Base-by-base conservation (phyloP, 768 basidiomycete species). In the Lactifluus piperatus region DNA sequence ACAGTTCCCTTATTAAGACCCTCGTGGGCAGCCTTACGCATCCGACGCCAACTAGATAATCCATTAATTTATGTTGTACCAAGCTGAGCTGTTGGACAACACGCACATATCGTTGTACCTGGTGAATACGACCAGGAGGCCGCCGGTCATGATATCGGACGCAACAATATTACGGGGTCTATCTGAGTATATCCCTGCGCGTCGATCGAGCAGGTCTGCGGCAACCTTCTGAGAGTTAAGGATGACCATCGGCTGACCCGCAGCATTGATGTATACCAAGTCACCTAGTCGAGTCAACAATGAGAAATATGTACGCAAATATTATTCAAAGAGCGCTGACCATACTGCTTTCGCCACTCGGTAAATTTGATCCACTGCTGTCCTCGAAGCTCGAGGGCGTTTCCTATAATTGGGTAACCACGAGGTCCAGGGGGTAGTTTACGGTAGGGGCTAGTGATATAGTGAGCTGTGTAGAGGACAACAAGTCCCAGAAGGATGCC, bases 1-100 rank as follows among this genome's bases (percentile, higher is more conserved):
- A 66, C 65, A 4, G 60, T 56, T 16, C 66, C 57, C 45, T 66
- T 67, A 51, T 68, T 68, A 30, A 74, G 69, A 6, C 71, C 70
- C 44, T 73, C 72, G 56, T 74, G 70, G 3, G 68, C 68, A 1
- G 72, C 69, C 18, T 71, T 68, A 20, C 73, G 69, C 69, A 72
- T 70, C 14, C 69, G 62, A 27, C 71, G 67, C 73, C 72, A 74
- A 27, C 72, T 74, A 11, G 8, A n/a, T 54, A 39, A 24, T 18
- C 13, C n/a, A 18, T 3, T 30, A 30, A n/a, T n/a, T 30, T 39
- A 51, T 18, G 18, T n/a, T 27, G 24, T 8, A 20, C 46, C 14
- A 20, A 24, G n/a, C 18, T 6, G 5, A 30, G 29, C 32, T 30
- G 14, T 41, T 3, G 30, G 22, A 56, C 3, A 44, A 37, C 30